Evolutionary conservation across 208 protist species (phyloP), one percentile per base, ranked within the genome.

Genomic region (Plasmodiophora brassicae): DNA sequence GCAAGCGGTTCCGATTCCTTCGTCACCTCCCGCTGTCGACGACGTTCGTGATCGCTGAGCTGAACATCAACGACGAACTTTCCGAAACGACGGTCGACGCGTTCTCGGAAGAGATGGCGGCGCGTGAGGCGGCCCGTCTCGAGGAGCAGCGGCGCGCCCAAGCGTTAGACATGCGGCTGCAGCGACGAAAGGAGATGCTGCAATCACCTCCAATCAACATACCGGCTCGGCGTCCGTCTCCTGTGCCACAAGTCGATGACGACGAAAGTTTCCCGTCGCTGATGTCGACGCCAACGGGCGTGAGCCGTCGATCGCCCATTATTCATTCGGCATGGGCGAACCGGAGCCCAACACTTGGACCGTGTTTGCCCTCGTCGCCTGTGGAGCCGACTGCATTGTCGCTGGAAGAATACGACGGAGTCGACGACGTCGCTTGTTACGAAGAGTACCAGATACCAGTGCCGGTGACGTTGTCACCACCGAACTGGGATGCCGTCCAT

Each of bases 1-100:
- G 46, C 25, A 8, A 36, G 10, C 50, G 60, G 20, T 88, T 85
- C 28, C 50, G 60, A 36, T 88, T 88, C 54, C 39, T 88, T 22
- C 38, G 85, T 32, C 85, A 88, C 38, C 46, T 88, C 10, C 85
- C 85, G 28, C 38, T 88, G n/a, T 78, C 85, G 10, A 88, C 85
- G 46, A 71, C 25, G 10, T 46, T 88, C 28, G 39, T 43, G n/a
- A 84, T 88, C 25, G 50, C 28, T 35, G 50, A 78, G 39, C 20
- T 88, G 8, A 44, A 88, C 36, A 88, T 88, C 25, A 86, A 88
- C 14, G 53, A 84, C 28, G 35, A 78, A 8, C 28, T 88, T 14
- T 71, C 85, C 14, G 28, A 54, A 28, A 14, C 25, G 53, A 88
- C 85, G 22, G 32, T 88, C 36, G 53, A 88, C n/a, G 1, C 10